phyloP scores from a whole-genome alignment of 208 protist species.

The Trypanosoma lewisi region DNA sequence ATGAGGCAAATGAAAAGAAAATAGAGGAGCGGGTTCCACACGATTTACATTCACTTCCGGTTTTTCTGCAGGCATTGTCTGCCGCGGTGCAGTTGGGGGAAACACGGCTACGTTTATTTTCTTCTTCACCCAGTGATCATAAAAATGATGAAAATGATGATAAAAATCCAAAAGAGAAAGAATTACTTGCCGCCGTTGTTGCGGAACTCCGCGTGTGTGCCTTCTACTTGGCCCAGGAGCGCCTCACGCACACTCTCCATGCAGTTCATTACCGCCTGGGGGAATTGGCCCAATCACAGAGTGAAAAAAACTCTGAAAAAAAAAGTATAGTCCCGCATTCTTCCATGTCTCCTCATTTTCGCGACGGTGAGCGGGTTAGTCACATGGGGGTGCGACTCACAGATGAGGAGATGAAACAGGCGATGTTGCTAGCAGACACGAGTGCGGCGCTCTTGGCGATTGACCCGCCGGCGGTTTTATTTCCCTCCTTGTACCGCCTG shows the following conservation, averaged over 20 bases:
- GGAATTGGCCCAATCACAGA: not conserved
- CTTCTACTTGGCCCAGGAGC: conserved; percentile 20
- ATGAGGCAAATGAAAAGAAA: not conserved
- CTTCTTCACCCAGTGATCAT: not conserved
- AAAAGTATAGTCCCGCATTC: not conserved
- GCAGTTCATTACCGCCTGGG: not conserved
- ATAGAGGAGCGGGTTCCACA: conserved; percentile 14
- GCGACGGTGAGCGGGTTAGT: conserved; percentile 26
- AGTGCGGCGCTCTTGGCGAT: conserved; percentile 32
- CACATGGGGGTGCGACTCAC: conserved; percentile 33
- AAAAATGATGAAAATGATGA: not conserved
- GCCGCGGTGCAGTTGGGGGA: conserved; percentile 15
- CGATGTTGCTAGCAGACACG: conserved; percentile 33
- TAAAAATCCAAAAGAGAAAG: not conserved
- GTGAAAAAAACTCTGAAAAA: not conserved
- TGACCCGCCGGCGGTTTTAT: conserved; percentile 14
- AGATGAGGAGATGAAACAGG: conserved; percentile 30
- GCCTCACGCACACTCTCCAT: conserved; percentile 11
- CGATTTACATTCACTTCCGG: conserved; percentile 22
- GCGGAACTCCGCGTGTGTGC: conserved; percentile 14
- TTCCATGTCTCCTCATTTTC: conserved; percentile 1
- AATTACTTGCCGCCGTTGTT: conserved; percentile 11
- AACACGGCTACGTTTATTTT: not conserved
- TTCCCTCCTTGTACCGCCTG: conserved; percentile 34
- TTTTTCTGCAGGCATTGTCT: conserved; percentile 27